Evolutionary conservation across 1,284 basidiomycete species (phyloP).

Genomic region (Pyrrhoderma lamaoense): DNA sequence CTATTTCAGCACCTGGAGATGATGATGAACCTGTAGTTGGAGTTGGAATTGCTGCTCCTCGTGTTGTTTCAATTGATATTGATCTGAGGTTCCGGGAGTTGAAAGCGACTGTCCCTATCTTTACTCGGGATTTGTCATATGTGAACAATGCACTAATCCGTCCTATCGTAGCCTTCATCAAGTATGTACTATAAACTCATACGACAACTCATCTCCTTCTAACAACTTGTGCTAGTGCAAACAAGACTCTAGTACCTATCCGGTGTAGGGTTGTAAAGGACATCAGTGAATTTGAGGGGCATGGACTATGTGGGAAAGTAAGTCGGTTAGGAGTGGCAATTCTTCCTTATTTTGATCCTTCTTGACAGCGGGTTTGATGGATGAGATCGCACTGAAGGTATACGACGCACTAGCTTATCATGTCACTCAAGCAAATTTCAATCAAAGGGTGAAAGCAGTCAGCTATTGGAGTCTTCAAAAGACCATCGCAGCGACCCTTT

Average conservation of each 20-base stretch:
- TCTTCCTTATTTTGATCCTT: not conserved
- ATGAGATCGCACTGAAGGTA: conserved; percentile 73
- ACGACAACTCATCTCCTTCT: conserved; percentile 14
- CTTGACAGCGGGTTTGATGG: conserved; percentile 66
- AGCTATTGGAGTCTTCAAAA: conserved; percentile 77
- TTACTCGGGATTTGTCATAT: conserved; percentile 82
- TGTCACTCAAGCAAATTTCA: conserved; percentile 81
- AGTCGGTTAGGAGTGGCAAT: conserved; percentile 24
- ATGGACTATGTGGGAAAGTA: conserved; percentile 91
- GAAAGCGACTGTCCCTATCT: conserved; percentile 92
- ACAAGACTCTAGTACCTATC: conserved; percentile 87
- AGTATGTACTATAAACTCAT: conserved; percentile 67
- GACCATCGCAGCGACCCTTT: conserved; percentile 59
- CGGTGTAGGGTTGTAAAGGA: conserved; percentile 80
- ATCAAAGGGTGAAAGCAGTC: conserved; percentile 80
- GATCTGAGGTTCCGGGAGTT: conserved; percentile 94
- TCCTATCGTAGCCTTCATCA: conserved; percentile 98
- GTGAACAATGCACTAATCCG: conserved; percentile 92
- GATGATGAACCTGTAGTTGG: conserved; percentile 22
- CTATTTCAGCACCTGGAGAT: conserved; percentile 60
- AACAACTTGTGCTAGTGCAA: conserved; percentile 49
- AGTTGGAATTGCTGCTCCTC: conserved; percentile 35
- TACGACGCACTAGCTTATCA: conserved; percentile 91
- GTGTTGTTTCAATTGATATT: conserved; percentile 78
- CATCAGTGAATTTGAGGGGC: conserved; percentile 79